These are phyloP conservation scores for Globisporangium okanoganense DNA, from an alignment of 352 stramenopile genomes.

Conservation along the genomic window DNA sequence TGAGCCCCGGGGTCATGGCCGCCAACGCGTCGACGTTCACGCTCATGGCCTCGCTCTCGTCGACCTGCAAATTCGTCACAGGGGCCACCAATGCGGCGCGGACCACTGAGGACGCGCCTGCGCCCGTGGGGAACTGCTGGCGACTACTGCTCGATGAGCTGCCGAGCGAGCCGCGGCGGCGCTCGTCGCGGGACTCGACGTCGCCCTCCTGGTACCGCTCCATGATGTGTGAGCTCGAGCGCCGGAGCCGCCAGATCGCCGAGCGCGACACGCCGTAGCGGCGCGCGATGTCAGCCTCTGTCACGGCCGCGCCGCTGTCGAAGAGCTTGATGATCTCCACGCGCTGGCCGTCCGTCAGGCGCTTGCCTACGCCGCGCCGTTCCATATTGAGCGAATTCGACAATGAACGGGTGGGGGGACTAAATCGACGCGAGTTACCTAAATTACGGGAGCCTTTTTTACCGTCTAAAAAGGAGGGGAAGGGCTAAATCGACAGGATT, in stretches of 20 bases:
- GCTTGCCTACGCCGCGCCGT: slow-evolving; percentile 37
- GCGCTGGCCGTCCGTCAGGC: slow-evolving; percentile 41
- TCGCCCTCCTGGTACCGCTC: slow-evolving; percentile 41
- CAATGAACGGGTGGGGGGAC: too few species aligned
- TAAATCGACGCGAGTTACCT: too few species aligned
- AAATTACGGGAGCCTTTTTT: too few species aligned
- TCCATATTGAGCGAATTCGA: slow-evolving; percentile 18
- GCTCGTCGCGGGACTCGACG: slow-evolving; percentile 35
- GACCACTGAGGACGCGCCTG: not conserved
- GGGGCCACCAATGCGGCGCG: slow-evolving; percentile 1
- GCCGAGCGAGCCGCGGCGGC: slow-evolving; percentile 22
- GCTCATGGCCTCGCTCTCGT: not conserved
- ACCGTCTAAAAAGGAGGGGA: too few species aligned
- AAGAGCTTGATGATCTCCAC: slow-evolving; percentile 55
- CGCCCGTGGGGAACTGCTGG: not conserved
- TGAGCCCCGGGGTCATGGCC: slow-evolving; percentile 6
- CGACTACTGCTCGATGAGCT: not conserved
- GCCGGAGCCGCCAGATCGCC: slow-evolving; percentile 39
- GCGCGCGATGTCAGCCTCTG: slow-evolving; percentile 35
- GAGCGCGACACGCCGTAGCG: slow-evolving; percentile 45
- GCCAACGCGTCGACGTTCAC: slow-evolving; percentile 1
- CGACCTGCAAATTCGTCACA: not conserved
- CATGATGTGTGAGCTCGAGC: slow-evolving; percentile 32
- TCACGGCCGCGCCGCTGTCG: slow-evolving; percentile 32
- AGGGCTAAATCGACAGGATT: slow-evolving; percentile 7